Conservation (phyloP, 2,329 filamentous ascomycete species). For the Bipolaris zeicola region DNA sequence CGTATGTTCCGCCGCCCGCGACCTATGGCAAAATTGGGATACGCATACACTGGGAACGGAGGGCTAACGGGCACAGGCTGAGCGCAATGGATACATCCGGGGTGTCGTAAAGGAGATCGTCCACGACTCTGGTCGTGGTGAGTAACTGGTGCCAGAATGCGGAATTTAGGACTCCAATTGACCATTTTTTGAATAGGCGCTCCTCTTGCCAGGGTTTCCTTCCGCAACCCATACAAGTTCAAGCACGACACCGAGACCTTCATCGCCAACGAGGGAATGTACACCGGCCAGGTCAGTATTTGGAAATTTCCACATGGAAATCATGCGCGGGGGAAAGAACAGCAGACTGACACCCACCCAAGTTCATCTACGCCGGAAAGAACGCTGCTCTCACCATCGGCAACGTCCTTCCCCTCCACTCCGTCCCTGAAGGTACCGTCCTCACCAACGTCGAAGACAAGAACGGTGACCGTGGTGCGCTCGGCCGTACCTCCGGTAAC, state of each 20-base stretch:
- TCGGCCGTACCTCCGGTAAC: slow-evolving; percentile 98
- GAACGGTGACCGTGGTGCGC: slow-evolving; percentile 91
- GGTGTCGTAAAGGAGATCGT: slow-evolving; percentile 99
- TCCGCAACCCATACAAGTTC: slow-evolving; percentile 98
- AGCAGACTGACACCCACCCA: slow-evolving; percentile 25
- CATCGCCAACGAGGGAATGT: slow-evolving; percentile 99
- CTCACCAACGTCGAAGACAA: slow-evolving; percentile 99
- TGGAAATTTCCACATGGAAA: slow-evolving; percentile 1
- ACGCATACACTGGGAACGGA: slow-evolving; percentile 26
- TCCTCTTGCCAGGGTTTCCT: slow-evolving; percentile 93
- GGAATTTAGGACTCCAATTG: slow-evolving; percentile 21
- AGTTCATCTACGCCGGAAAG: slow-evolving; percentile 99
- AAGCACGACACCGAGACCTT: slow-evolving; percentile 98
- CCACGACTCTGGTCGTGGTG: slow-evolving; percentile 97
- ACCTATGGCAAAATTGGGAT: slow-evolving; percentile 23
- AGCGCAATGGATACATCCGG: slow-evolving; percentile 96
- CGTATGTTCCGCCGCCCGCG: slow-evolving; percentile 50
- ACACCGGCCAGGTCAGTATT: slow-evolving; percentile 79
- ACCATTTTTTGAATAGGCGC: slow-evolving; percentile 50
- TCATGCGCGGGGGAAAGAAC: background rate
- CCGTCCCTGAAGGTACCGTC: slow-evolving; percentile 98
- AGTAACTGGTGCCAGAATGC: slow-evolving; percentile 25
- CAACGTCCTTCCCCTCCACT: slow-evolving; percentile 93
- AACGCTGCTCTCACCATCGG: slow-evolving; percentile 95
- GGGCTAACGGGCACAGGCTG: slow-evolving; percentile 58